Evolutionary conservation across 2,329 filamentous ascomycete species (phyloP), one percentile per base, ranked within the genome.

Genomic region (Aspergillus sojae): DNA sequence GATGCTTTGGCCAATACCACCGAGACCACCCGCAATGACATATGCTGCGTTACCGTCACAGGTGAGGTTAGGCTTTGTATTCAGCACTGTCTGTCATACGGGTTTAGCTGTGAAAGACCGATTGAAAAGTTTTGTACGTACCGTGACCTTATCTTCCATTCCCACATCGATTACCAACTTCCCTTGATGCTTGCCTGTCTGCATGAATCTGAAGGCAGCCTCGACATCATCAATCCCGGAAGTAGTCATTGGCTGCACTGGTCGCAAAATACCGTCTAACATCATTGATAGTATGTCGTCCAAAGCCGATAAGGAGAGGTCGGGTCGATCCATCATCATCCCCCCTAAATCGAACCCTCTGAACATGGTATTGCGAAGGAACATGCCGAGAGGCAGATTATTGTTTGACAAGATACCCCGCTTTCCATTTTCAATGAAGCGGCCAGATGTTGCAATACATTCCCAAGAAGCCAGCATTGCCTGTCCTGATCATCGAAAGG

Each of bases 1-100:
- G 53, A 77, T 67, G 3, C 65, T 67, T 19, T 70, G 69, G 34
- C 75, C 75, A 34, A 78, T 66, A 54, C 75, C 76, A 32, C 75
- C 75, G 10, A 74, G 68, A 36, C 74, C 77, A 59, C 77, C 77
- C 0, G 71, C 70, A 34, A 79, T 66, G 45, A 78, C 65, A 41
- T 77, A 78, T 19, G 76, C 64, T 0, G 64, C 65, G 43, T 70
- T 36, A 0, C 56, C 19, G 7, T 62, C 53, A 4, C 68, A 62
- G 1, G 23, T n/a, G 16, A 48, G 64, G 9, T 19, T 48, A 26
- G 54, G 39, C n/a, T 43, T 45, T 1, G 57, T 64, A 3, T 60
- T 34, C 14, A 65, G 19, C 2, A 62, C 57, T 5, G 65, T 65
- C 66, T 67, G 21, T 2, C n/a, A 2, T 3, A 23, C 50, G 14